phyloP scores from a whole-genome alignment of 78 protist species.

The Guillardia theta region DNA sequence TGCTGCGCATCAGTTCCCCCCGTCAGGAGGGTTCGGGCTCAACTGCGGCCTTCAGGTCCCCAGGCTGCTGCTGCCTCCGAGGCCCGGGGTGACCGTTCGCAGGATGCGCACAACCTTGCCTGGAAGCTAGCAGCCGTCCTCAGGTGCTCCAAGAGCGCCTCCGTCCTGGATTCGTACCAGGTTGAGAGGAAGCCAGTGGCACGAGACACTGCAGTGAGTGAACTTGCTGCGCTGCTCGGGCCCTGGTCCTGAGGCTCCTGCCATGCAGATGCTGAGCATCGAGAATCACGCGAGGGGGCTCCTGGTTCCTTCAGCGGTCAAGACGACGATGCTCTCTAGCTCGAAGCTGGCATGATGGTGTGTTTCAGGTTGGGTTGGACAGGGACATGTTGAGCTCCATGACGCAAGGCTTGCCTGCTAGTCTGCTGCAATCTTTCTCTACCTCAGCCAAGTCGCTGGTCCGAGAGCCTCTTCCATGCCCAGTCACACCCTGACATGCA shows the following conservation, averaged over 20 bases:
- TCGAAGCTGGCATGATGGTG: neutral
- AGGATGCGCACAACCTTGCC: conserved; percentile 12
- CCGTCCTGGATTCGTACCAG: neutral
- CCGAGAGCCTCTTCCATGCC: neutral
- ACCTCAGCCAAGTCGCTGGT: neutral
- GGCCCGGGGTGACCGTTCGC: neutral
- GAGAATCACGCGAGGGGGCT: conserved; percentile 18
- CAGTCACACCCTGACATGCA: too few species aligned
- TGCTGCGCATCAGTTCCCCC: conserved; percentile 21
- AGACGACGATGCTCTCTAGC: neutral
- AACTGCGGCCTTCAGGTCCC: neutral
- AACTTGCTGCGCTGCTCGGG: neutral
- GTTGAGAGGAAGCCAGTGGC: neutral
- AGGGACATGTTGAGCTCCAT: neutral
- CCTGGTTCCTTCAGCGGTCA: neutral
- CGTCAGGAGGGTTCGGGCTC: conserved; percentile 15
- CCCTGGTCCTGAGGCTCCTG: neutral
- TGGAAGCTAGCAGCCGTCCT: neutral
- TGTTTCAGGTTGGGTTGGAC: neutral
- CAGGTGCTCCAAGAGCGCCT: neutral
- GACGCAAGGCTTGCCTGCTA: neutral
- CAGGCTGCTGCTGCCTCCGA: neutral
- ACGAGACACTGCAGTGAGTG: neutral
- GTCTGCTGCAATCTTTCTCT: neutral
- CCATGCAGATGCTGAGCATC: neutral